Base-by-base conservation (phyloP, 139 green algal species). In the Chlamydomonas urium region DNA sequence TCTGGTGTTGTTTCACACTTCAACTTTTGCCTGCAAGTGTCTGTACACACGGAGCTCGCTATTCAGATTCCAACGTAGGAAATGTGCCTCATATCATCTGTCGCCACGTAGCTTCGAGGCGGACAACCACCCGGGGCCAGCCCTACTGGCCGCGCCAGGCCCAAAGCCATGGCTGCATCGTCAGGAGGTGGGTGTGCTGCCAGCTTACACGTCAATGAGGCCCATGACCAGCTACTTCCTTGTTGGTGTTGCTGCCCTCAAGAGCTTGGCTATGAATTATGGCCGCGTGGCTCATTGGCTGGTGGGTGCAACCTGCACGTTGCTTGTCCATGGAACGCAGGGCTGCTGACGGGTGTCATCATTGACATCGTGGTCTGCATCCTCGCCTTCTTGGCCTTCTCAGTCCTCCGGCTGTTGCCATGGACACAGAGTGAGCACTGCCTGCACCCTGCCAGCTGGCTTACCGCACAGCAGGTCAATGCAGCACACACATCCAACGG, bases 321-420 rank as follows among this genome's bases (percentile, higher is more conserved):
- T n/a, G n/a, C 42, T 53, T 17, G 14, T n/a, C 42, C 42, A 53
- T 17, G 14, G 17, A 10, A 17, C 42, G 42, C 42, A 53, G 42
- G 14, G 42, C 42, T 53, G 42, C 10, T 53, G 14, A 53, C 42
- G 42, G 42, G 14, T 17, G 17, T 53, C 42, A 17, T 53, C 42
- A 17, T 53, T 17, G 42, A 53, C 42, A 10, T 53, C 14, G 10
- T 53, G 14, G 42, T 53, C 42, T 53, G 42, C 42, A n/a, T 53
- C 42, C 42, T 53, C 42, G 42, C 42, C 42, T 53, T n/a, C n/a
- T n/a, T n/a, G n/a, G n/a, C n/a, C n/a, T n/a, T 53, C 42, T 53
- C 42, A 17, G 14, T 53, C 14, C 42, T 53, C 14, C 10, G 42
- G 17, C 14, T 53, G 42, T 53, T 53, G 42, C 42, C 42, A n/a